These are phyloP conservation scores for Cardamine resedifolia DNA, from an alignment of 345 rosid genomes.

Conservation along the genomic window DNA sequence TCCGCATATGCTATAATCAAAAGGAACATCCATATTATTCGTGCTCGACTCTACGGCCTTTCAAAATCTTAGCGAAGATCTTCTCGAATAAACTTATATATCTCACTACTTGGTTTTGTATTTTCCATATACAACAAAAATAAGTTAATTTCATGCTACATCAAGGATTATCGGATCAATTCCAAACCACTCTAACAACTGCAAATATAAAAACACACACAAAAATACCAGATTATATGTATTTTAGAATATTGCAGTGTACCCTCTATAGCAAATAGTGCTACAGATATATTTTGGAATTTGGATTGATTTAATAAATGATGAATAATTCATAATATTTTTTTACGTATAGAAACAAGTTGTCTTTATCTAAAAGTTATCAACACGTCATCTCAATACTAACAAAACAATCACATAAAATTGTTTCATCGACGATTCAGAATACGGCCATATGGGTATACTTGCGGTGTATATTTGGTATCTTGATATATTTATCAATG, in stretches of 20 bases:
- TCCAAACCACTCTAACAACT: constrained; percentile 1
- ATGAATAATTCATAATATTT: not conserved
- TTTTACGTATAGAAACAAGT: not conserved
- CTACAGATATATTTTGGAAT: not conserved
- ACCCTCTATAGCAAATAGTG: not conserved
- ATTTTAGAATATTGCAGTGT: not conserved
- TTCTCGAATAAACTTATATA: not conserved
- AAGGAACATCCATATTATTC: not conserved
- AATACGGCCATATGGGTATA: not conserved
- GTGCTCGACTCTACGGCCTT: not conserved
- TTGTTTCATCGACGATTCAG: not conserved
- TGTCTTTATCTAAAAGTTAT: not conserved
- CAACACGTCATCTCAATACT: not conserved
- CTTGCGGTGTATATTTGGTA: not conserved
- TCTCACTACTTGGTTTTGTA: not conserved
- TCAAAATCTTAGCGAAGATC: not conserved
- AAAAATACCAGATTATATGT: not conserved
- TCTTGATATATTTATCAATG: not conserved
- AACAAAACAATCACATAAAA: not conserved
- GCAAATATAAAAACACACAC: constrained; percentile 1
- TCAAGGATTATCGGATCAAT: not conserved
- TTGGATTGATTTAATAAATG: not conserved
- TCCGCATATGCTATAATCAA: not conserved
- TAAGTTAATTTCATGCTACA: not conserved
- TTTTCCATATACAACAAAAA: not conserved